Conservation (phyloP, 257 asterid species). For the Cynanchum wilfordii region DNA sequence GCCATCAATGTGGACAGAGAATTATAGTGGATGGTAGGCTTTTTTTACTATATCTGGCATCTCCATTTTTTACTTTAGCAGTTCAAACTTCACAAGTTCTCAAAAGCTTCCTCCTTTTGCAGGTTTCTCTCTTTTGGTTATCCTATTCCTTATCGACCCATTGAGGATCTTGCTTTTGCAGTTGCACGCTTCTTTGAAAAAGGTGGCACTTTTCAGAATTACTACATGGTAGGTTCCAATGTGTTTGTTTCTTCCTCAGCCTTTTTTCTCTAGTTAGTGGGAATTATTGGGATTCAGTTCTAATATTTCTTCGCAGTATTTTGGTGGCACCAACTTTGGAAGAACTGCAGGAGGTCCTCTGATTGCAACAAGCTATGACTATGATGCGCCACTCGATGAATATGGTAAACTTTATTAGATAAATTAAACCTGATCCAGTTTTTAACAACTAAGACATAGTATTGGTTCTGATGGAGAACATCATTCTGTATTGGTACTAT, state of each 20-base stretch:
- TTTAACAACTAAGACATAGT: not conserved
- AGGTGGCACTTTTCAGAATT: slow-evolving; percentile 84
- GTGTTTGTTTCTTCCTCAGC: not conserved
- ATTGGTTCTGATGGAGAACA: not conserved
- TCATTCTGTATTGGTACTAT: not conserved
- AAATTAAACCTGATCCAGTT: not conserved
- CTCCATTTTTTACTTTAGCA: not conserved
- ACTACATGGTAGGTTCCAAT: slow-evolving; percentile 65
- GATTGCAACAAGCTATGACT: slow-evolving; percentile 77
- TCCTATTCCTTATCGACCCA: slow-evolving; percentile 71
- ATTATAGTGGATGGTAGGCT: slow-evolving; percentile 67
- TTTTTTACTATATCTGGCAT: not conserved
- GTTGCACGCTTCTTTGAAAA: slow-evolving; percentile 78
- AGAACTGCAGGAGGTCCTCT: slow-evolving; percentile 82
- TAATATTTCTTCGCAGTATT: slow-evolving; percentile 37
- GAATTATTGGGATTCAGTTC: not conserved
- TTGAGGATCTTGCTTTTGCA: slow-evolving; percentile 79
- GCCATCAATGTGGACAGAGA: slow-evolving; percentile 87
- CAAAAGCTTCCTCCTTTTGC: slow-evolving; percentile 10
- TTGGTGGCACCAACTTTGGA: slow-evolving; percentile 89
- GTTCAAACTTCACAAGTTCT: slow-evolving; percentile 1
- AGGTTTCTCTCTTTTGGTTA: slow-evolving; percentile 88
- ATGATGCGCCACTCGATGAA: slow-evolving; percentile 82
- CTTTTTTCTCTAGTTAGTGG: not conserved
- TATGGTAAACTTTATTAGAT: slow-evolving; percentile 40